These are phyloP conservation scores for Clitopilus hobsonii DNA, from an alignment of 768 basidiomycete species.

Conservation along the genomic window DNA sequence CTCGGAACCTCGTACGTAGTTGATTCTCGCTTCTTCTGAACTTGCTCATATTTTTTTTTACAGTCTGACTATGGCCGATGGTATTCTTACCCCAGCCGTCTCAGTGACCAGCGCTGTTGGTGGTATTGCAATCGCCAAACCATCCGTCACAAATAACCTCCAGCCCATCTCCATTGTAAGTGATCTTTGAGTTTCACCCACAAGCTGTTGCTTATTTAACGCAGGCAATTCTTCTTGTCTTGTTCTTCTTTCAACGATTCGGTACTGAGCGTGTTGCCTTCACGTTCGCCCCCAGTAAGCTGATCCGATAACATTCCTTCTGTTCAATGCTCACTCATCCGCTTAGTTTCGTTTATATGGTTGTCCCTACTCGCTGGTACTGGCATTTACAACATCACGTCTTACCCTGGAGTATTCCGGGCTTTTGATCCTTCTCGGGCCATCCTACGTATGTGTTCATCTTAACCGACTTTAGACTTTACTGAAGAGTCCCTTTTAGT, in stretches of 20 bases:
- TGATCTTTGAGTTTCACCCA: not conserved
- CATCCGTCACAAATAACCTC: slow-evolving; percentile 39
- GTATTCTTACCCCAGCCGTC: slow-evolving; percentile 65
- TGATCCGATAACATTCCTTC: not conserved
- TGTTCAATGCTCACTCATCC: not conserved
- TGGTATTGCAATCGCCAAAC: slow-evolving; percentile 62
- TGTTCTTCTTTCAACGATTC: slow-evolving; percentile 58
- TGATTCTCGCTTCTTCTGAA: too few species aligned
- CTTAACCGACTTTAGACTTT: not conserved
- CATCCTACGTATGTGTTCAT: slow-evolving; percentile 42
- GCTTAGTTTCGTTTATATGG: slow-evolving; percentile 53
- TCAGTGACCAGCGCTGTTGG: slow-evolving; percentile 64
- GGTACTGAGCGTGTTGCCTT: slow-evolving; percentile 51
- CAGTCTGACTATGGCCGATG: slow-evolving; percentile 63
- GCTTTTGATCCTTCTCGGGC: slow-evolving; percentile 67
- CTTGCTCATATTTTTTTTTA: not conserved
- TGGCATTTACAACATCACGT: slow-evolving; percentile 54
- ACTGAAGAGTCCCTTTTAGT: slow-evolving; percentile 25
- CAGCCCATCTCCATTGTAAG: slow-evolving; percentile 57
- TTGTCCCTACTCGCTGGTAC: slow-evolving; percentile 44
- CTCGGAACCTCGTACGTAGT: slow-evolving; percentile 49
- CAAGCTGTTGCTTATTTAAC: not conserved
- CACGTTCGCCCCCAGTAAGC: slow-evolving; percentile 42
- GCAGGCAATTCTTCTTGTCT: slow-evolving; percentile 46
- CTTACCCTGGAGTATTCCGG: slow-evolving; percentile 54